These are phyloP conservation scores for Telfairia occidentalis DNA, from an alignment of 331 rosid genomes.

Conservation along the genomic window DNA sequence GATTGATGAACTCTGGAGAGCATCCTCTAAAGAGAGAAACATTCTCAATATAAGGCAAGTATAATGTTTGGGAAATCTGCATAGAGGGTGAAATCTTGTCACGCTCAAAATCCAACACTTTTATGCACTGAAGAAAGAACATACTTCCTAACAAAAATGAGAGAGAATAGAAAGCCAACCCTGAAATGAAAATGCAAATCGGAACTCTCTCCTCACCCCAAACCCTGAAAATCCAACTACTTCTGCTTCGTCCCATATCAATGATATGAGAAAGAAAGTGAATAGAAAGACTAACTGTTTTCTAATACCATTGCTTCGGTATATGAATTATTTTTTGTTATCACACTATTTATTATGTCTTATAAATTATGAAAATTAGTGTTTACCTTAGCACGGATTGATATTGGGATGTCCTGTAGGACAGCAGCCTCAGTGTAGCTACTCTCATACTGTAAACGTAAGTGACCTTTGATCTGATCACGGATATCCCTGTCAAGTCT, in stretches of 20 bases:
- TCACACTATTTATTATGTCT: not conserved
- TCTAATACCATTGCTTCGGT: not conserved
- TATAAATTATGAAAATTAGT: not conserved
- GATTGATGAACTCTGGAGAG: conserved; percentile 84
- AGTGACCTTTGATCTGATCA: conserved; percentile 82
- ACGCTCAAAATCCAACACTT: not conserved
- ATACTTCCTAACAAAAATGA: not conserved
- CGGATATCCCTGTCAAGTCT: conserved; percentile 72
- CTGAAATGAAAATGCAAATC: not conserved
- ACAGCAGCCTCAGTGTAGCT: conserved; percentile 79
- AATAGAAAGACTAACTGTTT: not conserved
- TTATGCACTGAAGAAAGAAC: not conserved
- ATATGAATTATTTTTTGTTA: not conserved
- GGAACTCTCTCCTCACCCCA: not conserved
- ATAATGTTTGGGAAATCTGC: conserved; percentile 86
- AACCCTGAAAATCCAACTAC: not conserved
- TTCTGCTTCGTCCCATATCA: not conserved
- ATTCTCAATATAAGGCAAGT: conserved; percentile 42
- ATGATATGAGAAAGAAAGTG: not conserved
- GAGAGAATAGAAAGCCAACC: not conserved
- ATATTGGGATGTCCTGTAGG: conserved; percentile 72
- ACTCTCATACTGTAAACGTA: conserved; percentile 88
- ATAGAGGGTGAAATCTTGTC: conserved; percentile 14
- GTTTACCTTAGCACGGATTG: conserved; percentile 74
- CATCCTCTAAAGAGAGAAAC: conserved; percentile 69